Evolutionary conservation across 1,284 basidiomycete species (phyloP).

Genomic region (Cutaneotrichosporon dermatis): DNA sequence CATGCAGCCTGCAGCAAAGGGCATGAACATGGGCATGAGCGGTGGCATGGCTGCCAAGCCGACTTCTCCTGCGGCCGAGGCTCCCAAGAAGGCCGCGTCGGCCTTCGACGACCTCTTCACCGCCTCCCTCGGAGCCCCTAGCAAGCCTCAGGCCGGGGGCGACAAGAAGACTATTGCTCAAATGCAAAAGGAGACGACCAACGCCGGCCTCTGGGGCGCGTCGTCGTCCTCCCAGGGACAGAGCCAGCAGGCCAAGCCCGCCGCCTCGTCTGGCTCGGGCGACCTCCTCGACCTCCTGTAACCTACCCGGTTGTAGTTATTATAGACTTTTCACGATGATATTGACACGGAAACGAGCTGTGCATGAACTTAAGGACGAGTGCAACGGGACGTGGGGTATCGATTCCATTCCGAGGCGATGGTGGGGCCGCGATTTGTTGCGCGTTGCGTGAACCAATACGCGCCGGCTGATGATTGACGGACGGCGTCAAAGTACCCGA

Average conservation of each 20-base stretch:
- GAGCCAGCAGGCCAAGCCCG: neutral
- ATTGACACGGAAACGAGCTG: too few species aligned
- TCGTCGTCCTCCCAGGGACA: neutral
- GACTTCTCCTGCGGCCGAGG: conserved; percentile 5
- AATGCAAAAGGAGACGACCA: conserved; percentile 76
- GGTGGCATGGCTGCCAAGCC: conserved; percentile 3
- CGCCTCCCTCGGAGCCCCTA: conserved; percentile 58
- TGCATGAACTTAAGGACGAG: too few species aligned
- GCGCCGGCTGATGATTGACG: too few species aligned
- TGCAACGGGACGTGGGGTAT: too few species aligned
- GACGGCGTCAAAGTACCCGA: too few species aligned
- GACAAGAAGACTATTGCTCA: conserved; percentile 73
- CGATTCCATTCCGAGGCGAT: too few species aligned
- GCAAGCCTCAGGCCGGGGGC: conserved; percentile 28
- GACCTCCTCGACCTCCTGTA: conserved; percentile 7
- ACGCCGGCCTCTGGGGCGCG: conserved; percentile 65
- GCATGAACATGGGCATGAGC: too few species aligned
- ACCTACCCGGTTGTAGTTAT: neutral
- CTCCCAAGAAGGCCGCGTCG: conserved; percentile 14
- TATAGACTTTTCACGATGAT: too few species aligned
- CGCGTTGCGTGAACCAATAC: too few species aligned
- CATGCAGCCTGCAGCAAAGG: too few species aligned
- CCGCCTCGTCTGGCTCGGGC: neutral
- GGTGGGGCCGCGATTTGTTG: too few species aligned
- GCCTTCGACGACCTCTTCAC: conserved; percentile 87